Conservation (phyloP, 2,329 filamentous ascomycete genomes). For the Aspergillus sclerotialis region DNA sequence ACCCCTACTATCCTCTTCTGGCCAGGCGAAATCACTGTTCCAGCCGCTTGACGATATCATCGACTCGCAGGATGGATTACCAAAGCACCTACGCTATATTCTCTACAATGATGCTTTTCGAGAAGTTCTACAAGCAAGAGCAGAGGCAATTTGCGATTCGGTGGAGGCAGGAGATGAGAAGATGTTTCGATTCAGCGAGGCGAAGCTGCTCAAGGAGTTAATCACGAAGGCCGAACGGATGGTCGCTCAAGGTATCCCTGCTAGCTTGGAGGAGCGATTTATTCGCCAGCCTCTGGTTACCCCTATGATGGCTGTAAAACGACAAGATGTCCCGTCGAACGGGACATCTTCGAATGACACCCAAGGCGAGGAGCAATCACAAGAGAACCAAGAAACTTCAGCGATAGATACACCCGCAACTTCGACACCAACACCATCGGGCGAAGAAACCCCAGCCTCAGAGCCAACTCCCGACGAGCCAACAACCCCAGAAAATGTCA, state of each 20-base stretch:
- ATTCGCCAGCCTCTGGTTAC: constrained; percentile 68
- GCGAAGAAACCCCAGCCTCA: constrained; percentile 32
- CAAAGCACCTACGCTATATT: constrained; percentile 34
- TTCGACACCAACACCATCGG: constrained; percentile 30
- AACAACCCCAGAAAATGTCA: constrained; percentile 27
- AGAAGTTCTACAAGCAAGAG: constrained; percentile 54
- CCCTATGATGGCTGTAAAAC: constrained; percentile 63
- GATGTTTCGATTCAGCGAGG: constrained; percentile 73
- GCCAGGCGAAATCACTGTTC: constrained; percentile 31
- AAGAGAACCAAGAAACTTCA: constrained; percentile 23
- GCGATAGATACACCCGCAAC: constrained; percentile 29
- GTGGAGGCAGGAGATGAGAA: constrained; percentile 76
- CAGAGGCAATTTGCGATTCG: constrained; percentile 68
- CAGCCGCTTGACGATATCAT: constrained; percentile 45
- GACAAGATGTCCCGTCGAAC: constrained; percentile 40
- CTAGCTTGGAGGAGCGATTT: constrained; percentile 79
- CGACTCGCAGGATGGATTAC: constrained; percentile 37
- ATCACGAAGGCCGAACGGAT: constrained; percentile 66
- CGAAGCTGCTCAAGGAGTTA: constrained; percentile 61
- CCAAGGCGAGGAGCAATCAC: constrained; percentile 15
- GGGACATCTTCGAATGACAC: constrained; percentile 20
- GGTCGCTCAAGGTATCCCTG: constrained; percentile 58
- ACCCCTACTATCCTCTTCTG: constrained; percentile 56
- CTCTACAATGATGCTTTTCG: constrained; percentile 34
- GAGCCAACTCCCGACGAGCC: constrained; percentile 25